A percentile compares a stretch with the other conserved stretches of the same genome.
Evolutionary conservation across 257 asterid species (phyloP).

Genomic region (Dorcoceras hygrometricum): DNA sequence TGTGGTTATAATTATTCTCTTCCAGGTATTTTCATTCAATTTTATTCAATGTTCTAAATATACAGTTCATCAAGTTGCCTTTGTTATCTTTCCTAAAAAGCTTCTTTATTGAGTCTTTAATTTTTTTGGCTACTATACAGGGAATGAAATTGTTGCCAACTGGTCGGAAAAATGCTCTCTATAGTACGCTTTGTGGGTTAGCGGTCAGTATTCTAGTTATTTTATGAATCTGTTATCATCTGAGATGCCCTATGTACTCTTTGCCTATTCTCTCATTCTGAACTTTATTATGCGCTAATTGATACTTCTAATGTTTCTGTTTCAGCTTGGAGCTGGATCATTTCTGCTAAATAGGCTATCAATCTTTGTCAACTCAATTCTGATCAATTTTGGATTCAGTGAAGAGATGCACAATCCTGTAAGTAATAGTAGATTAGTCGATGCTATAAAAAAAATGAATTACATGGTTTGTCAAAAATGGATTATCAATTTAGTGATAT

Average conservation of each 20-base stretch:
- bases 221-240: constrained; percentile 15
- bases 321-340: constrained; percentile 93
- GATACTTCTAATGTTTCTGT: constrained; percentile 25
- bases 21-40: constrained; percentile 57
- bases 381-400: constrained; percentile 68
- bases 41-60: constrained; percentile 5
- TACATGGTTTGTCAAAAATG: constrained; percentile 4
- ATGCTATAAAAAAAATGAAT: constrained; percentile 10
- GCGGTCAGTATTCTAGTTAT: constrained; percentile 47
- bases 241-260: constrained; percentile 6
- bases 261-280: not conserved
- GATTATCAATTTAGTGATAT: not conserved
- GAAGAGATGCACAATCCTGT: constrained; percentile 95
- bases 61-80: constrained; percentile 2
- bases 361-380: constrained; percentile 55
- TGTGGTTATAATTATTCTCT: constrained; percentile 71
- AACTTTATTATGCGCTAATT: constrained; percentile 17
- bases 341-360: constrained; percentile 67
- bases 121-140: constrained; percentile 38
- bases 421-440: constrained; percentile 33
- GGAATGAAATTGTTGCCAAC: constrained; percentile 91
- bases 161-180: constrained; percentile 75
- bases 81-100: not conserved
- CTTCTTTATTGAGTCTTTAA: not conserved
- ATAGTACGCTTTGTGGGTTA: constrained; percentile 74